Conservation (phyloP, 2,329 filamentous ascomycete genomes). For the Epichloe glyceriae region DNA sequence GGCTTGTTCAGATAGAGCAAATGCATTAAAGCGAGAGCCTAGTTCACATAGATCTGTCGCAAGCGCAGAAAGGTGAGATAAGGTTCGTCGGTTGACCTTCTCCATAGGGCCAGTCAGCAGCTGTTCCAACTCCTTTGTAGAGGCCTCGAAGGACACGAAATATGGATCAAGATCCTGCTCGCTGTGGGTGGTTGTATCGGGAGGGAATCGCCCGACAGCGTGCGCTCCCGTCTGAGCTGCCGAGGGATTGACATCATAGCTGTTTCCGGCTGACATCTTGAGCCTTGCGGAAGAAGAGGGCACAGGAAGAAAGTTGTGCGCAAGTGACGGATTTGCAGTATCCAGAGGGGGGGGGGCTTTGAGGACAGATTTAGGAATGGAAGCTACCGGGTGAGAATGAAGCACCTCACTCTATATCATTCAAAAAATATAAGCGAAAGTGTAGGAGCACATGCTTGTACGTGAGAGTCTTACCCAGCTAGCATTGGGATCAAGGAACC, state of each 20-base stretch:
- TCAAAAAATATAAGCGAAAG: constrained; percentile 9
- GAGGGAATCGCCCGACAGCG: constrained; percentile 68
- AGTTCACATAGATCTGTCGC: constrained; percentile 84
- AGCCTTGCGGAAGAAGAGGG: constrained; percentile 79
- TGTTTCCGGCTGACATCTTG: constrained; percentile 39
- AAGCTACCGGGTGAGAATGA: constrained; percentile 77
- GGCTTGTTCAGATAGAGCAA: constrained; percentile 86
- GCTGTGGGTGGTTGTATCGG: constrained; percentile 58
- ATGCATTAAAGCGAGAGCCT: constrained; percentile 92
- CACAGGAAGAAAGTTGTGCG: constrained; percentile 76
- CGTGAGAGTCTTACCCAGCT: constrained; percentile 65
- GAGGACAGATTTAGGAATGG: constrained; percentile 84
- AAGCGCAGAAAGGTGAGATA: constrained; percentile 73
- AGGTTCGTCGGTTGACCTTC: constrained; percentile 81
- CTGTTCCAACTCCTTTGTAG: constrained; percentile 81
- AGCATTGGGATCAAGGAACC: constrained; percentile 92
- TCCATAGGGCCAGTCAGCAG: constrained; percentile 89
- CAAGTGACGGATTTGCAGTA: constrained; percentile 79
- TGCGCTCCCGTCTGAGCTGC: constrained; percentile 35
- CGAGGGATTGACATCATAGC: constrained; percentile 21
- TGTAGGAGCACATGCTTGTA: neutral
- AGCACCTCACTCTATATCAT: constrained; percentile 71
- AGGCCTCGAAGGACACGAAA: constrained; percentile 84
- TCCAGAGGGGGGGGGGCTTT: constrained; percentile 97
- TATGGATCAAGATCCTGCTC: constrained; percentile 93